Base-by-base conservation (phyloP, 2,329 filamentous ascomycete species). In the Fusarium nelsonii region DNA sequence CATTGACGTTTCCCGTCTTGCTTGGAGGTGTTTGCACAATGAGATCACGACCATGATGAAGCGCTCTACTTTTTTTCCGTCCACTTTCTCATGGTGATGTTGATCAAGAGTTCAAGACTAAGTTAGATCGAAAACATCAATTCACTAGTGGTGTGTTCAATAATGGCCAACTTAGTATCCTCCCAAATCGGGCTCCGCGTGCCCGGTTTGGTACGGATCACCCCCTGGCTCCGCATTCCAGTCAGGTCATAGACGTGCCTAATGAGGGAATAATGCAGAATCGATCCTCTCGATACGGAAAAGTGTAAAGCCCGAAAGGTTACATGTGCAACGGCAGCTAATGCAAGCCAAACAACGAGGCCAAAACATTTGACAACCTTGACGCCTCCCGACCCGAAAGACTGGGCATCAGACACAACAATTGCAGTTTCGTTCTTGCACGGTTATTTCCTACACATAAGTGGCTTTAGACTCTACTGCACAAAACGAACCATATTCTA, bases 151-250 rank as follows among this genome's bases (percentile, higher is more conserved):
- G 16, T 37, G 23, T 23, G 23, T 16, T 28, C 15, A 28, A 11
- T 10, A 20, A 18, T 37, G 15, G 28, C 46, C 26, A 50, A 44
- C 48, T 34, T 18, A 30, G n/a, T 18, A n/a, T n/a, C 20, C 23
- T 18, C 28, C 18, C 16, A 14, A 34, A 44, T 20, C 40, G 32
- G 45, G 30, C 37, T 37, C 26, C 32, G 15, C 11, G 32, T 12
- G 18, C 11, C 28, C 32, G 43, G 20, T 39, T 49, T 18, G 20
- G 30, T 4, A 45, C 15, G 12, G 16, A 37, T 37, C 32, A 23
- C 10, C 40, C 44, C 59, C 50, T 61, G 43, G 49, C 55, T 61
- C 63, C 39, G 30, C 63, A 65, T 65, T 65, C 63, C 63, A 65
- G 49, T 52, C 37, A n/a, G 28, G 12, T 18, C 33, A 40, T 37